Percentiles rank a stretch among this genome's conserved stretches.
Evolutionary conservation across 1,139 yeast genomes (phyloP).

Genomic region (Yamadazyma kanchanaburiensis): DNA sequence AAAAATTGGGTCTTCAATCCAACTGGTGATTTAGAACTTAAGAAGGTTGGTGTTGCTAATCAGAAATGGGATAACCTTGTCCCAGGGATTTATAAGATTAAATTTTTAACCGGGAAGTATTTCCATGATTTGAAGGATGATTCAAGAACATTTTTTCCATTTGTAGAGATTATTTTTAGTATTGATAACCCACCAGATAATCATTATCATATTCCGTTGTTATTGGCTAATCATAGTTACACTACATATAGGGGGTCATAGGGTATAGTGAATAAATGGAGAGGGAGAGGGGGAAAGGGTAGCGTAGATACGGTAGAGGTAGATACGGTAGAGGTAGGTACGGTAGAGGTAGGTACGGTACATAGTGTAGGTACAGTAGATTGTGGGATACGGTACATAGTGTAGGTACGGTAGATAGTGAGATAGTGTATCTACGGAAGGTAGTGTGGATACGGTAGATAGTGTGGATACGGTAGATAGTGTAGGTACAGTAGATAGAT

Average conservation of each 20-base stretch:
- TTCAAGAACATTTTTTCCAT: constrained; percentile 69
- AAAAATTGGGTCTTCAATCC: constrained; percentile 61
- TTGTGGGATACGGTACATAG: no score
- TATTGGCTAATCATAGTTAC: constrained; percentile 79
- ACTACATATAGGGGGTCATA: constrained; percentile 84
- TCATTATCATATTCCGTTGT: constrained; percentile 85
- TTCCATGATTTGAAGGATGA: constrained; percentile 34
- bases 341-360: no score
- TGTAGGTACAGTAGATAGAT: no score
- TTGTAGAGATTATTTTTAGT: constrained; percentile 71
- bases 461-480: no score
- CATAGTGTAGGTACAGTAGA: no score
- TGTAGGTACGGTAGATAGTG: no score
- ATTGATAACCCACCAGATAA: constrained; percentile 64
- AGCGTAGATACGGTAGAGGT: no score
- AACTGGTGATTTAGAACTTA: constrained; percentile 7
- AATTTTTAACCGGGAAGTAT: constrained; percentile 72
- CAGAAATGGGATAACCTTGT: constrained; percentile 39
- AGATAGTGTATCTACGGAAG: no score
- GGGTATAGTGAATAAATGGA: no score
- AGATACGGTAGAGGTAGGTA: no score
- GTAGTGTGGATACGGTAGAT: no score
- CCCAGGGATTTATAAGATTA: constrained; percentile 69
- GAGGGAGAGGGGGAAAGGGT: no score
- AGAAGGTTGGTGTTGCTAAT: constrained; percentile 27